phyloP scores from a whole-genome alignment of 768 basidiomycete genomes.

The Suillus luteus region DNA sequence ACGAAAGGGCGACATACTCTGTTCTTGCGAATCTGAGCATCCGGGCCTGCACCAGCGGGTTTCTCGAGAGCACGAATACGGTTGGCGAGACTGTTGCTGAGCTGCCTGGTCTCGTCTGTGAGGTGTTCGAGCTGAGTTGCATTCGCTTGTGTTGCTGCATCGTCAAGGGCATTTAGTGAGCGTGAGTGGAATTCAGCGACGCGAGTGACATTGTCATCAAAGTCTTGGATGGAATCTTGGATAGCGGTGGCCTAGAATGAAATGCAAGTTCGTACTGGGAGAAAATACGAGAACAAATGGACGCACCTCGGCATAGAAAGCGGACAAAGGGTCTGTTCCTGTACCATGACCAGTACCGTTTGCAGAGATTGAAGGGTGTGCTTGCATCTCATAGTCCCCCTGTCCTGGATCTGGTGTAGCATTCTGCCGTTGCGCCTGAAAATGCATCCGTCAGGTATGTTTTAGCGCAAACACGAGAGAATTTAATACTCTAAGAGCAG shows the following conservation, averaged over 20 bases:
- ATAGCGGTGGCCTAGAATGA: constrained; percentile 46
- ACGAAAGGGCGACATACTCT: constrained; percentile 20
- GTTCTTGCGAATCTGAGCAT: constrained; percentile 48
- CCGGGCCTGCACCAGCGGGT: constrained; percentile 40
- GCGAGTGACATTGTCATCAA: constrained; percentile 46
- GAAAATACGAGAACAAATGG: not conserved
- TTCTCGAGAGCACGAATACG: constrained; percentile 59
- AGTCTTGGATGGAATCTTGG: constrained; percentile 46
- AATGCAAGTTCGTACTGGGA: not conserved
- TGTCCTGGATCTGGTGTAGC: constrained; percentile 40
- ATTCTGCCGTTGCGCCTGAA: constrained; percentile 56
- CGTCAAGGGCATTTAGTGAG: constrained; percentile 51
- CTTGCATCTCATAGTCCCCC: constrained; percentile 30
- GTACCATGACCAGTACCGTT: constrained; percentile 24
- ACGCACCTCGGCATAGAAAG: constrained; percentile 37
- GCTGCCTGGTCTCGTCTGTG: constrained; percentile 57
- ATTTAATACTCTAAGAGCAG: constrained; percentile 74
- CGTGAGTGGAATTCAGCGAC: constrained; percentile 53
- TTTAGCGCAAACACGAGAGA: constrained; percentile 58
- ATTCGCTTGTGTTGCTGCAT: constrained; percentile 42
- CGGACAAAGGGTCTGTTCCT: constrained; percentile 21
- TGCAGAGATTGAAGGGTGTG: constrained; percentile 25
- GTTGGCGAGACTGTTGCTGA: constrained; percentile 58
- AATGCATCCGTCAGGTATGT: constrained; percentile 52
- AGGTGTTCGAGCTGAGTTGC: constrained; percentile 56